Base-by-base conservation (phyloP, 176 grass and related monocot species). In the Carex myosuroides region DNA sequence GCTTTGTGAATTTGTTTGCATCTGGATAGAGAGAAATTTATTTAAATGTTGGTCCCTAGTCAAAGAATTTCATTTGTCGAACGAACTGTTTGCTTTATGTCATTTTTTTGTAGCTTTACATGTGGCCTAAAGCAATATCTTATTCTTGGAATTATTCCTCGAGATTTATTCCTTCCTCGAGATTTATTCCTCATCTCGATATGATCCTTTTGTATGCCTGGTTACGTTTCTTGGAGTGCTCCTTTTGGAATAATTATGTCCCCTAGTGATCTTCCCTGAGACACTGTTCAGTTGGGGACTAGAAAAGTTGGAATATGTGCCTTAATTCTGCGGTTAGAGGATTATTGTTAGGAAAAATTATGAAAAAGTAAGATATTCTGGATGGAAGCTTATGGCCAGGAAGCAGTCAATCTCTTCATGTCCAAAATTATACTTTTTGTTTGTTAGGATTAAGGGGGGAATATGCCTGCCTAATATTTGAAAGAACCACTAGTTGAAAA, bases 11-110 rank as follows among this genome's bases (percentile, higher is more conserved):
- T 41, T 72, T 72, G 18, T 72, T 72, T 48, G 8, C 69, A 48
- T 72, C 39, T 13, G 41, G 17, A 22, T 77, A 55, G 72, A 30
- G 46, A 76, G 4, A 71, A 71, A 55, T 26, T 32, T 75, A 75
- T 75, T 16, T 14, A 17, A 18, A 32, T 29, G 46, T 17, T 30
- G 13, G 22, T 30, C 72, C 21, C 22, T 55, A 32, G 46, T 77
- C 13, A 16, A 56, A 55, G 22, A 77, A 56, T 2, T 55, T 77
- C 13, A 14, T 56, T 29, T 77, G 22, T 77, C 72, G 3, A 56
- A 55, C 52, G 50, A 77, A 77, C 46, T 77, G 48, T 77, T 55
- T 77, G 48, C 70, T 73, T 71, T 54, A 55, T 76, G 71, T 53
- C 24, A 32, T 77, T 24, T 30, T 30, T 30, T 17, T 14, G 30